Percentiles rank a stretch among this genome's conserved stretches.
These are phyloP conservation scores for Tetraselmis striata DNA, from an alignment of 139 green algal genomes.

Conservation along the genomic window DNA sequence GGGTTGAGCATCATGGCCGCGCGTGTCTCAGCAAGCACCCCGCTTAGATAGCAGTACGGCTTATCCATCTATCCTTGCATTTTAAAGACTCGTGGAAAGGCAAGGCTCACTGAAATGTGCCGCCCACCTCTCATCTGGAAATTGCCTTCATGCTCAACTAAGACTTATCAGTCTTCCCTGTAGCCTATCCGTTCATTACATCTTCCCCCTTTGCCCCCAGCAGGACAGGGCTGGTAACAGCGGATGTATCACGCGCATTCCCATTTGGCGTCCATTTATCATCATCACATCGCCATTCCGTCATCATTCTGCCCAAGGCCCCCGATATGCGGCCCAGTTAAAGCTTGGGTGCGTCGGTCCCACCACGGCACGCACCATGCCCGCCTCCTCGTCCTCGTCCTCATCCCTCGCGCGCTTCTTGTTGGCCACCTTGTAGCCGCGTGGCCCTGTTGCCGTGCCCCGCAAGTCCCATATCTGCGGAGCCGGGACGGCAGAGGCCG, in stretches of 20 bases:
- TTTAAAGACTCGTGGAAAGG: no score
- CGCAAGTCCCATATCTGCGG: conserved; percentile 32
- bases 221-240: background rate
- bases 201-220: no score
- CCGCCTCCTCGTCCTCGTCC: conserved; percentile 40
- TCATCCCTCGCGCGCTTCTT: conserved; percentile 52
- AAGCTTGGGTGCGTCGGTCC: background rate
- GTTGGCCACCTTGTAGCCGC: conserved; percentile 35
- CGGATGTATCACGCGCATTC: background rate
- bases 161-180: no score
- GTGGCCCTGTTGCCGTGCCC: conserved; percentile 15
- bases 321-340: background rate
- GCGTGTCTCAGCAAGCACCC: no score
- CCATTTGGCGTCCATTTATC: conserved; percentile 11
- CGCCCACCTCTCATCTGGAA: no score
- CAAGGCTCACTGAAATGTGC: no score
- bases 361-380: background rate
- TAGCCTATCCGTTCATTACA: no score
- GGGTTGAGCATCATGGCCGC: no score
- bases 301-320: conserved; percentile 12
- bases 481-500: no score
- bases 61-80: no score
- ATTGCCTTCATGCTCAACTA: no score
- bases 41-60: no score
- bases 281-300: conserved; percentile 9